Conservation (phyloP, 176 grass and related monocot species). For the Puccinellia tenuiflora region DNA sequence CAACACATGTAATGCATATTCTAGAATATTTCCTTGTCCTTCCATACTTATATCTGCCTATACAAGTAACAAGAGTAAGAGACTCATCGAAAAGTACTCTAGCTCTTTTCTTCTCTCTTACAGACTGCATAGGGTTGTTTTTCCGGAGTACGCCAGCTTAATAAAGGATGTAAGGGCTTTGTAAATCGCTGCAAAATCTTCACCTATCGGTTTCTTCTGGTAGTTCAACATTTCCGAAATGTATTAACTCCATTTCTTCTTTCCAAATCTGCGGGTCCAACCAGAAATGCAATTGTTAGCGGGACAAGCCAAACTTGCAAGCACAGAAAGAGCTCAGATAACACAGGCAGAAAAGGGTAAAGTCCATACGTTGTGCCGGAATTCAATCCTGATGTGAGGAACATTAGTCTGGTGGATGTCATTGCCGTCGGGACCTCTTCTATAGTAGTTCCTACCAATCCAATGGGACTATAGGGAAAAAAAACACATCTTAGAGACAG, state of each 20-base stretch:
- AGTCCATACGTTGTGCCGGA: slow-evolving; percentile 60
- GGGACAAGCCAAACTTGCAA: not conserved
- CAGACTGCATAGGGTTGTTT: not conserved
- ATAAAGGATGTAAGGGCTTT: not conserved
- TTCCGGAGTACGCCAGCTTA: not conserved
- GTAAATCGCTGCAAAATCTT: slow-evolving; percentile 12
- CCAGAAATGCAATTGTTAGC: not conserved
- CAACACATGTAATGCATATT: not conserved
- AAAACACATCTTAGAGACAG: not conserved
- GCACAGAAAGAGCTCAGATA: not conserved
- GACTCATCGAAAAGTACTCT: slow-evolving; percentile 28
- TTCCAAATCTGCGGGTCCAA: slow-evolving; percentile 69
- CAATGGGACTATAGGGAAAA: slow-evolving; percentile 63
- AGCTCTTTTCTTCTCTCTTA: slow-evolving; percentile 22
- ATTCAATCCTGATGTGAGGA: slow-evolving; percentile 86
- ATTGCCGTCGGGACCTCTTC: slow-evolving; percentile 68
- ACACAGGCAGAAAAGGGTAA: not conserved
- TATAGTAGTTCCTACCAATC: slow-evolving; percentile 89
- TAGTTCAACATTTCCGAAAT: slow-evolving; percentile 49
- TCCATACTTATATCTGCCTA: not conserved
- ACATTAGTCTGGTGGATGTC: slow-evolving; percentile 93
- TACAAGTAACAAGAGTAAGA: not conserved
- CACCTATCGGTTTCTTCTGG: slow-evolving; percentile 64
- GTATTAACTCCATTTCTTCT: slow-evolving; percentile 80
- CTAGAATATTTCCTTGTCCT: not conserved